A percentile compares a stretch with the other conserved stretches of the same genome.
Evolutionary conservation across 2,329 filamentous ascomycete species (phyloP).

Genomic region (Apiospora phragmitis): DNA sequence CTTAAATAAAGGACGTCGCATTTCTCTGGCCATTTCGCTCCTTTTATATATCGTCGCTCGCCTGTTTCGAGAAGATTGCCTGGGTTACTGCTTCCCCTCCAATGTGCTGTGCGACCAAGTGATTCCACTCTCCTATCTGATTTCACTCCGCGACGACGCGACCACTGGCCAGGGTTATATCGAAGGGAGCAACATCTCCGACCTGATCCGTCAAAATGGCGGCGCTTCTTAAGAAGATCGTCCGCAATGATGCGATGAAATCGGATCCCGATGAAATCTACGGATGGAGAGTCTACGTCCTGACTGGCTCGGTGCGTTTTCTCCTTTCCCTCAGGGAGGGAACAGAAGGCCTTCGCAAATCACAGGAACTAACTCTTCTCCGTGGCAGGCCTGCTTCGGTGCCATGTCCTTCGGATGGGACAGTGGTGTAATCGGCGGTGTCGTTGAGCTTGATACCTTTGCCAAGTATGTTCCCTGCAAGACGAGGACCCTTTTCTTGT

Average conservation of each 20-base stretch:
- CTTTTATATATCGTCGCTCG: neutral
- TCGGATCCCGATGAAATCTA: conserved; percentile 68
- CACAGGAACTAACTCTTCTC: neutral
- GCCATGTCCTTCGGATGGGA: conserved; percentile 61
- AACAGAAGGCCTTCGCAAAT: neutral
- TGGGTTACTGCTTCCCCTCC: neutral
- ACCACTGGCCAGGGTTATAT: neutral
- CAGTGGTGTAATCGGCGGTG: conserved; percentile 67
- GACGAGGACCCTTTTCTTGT: neutral
- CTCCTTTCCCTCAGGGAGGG: conserved; percentile 7
- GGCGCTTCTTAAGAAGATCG: conserved; percentile 41
- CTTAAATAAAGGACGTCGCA: neutral
- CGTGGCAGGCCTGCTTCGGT: conserved; percentile 41
- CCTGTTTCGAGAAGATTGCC: neutral
- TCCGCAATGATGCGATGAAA: conserved; percentile 63
- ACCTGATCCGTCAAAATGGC: neutral
- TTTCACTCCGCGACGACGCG: neutral
- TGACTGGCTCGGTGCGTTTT: conserved; percentile 56
- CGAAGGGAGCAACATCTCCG: neutral
- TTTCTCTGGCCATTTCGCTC: neutral
- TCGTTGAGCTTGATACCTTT: conserved; percentile 61
- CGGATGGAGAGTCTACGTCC: conserved; percentile 66
- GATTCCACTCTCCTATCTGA: neutral
- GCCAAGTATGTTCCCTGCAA: conserved; percentile 40
- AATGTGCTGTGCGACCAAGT: neutral